Conservation (phyloP, 2,329 filamentous ascomycete species). For the Cladorrhinum sp. region DNA sequence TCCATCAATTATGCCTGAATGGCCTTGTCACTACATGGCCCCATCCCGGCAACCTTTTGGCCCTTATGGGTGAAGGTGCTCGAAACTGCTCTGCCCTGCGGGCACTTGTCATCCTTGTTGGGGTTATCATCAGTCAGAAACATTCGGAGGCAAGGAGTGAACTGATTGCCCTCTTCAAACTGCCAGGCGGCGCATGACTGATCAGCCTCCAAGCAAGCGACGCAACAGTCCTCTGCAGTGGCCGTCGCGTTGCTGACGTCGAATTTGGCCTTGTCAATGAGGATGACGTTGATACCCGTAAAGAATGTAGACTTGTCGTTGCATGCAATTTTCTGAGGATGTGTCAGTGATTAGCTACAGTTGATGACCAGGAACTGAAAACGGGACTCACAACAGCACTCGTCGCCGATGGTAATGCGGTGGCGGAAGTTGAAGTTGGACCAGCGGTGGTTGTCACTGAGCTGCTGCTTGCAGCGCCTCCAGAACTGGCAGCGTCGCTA, state of each 20-base stretch:
- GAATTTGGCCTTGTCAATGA: neutral
- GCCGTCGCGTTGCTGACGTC: neutral
- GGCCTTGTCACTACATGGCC: slow-evolving; percentile 17
- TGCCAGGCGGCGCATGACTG: slow-evolving; percentile 25
- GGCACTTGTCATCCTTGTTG: slow-evolving; percentile 16
- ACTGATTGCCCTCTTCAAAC: slow-evolving; percentile 10
- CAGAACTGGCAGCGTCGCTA: neutral
- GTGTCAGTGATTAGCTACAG: neutral
- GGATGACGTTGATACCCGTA: neutral
- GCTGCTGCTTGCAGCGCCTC: neutral
- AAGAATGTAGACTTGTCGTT: slow-evolving; percentile 10
- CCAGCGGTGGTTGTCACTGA: neutral
- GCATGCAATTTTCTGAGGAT: neutral
- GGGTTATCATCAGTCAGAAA: neutral
- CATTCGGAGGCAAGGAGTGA: slow-evolving; percentile 25
- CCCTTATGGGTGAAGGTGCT: slow-evolving; percentile 3
- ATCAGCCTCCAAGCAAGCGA: slow-evolving; percentile 8
- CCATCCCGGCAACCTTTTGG: slow-evolving; percentile 13
- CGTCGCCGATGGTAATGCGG: neutral
- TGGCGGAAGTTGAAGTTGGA: slow-evolving; percentile 9
- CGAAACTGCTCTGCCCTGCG: slow-evolving; percentile 12
- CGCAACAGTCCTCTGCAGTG: slow-evolving; percentile 22
- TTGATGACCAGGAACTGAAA: neutral
- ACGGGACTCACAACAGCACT: neutral
- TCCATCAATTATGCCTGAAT: neutral